A percentile compares a stretch with the other conserved stretches of the same genome.
phyloP scores from a whole-genome alignment of 2,329 filamentous ascomycete genomes.

The Ophioceras dolichostomum region DNA sequence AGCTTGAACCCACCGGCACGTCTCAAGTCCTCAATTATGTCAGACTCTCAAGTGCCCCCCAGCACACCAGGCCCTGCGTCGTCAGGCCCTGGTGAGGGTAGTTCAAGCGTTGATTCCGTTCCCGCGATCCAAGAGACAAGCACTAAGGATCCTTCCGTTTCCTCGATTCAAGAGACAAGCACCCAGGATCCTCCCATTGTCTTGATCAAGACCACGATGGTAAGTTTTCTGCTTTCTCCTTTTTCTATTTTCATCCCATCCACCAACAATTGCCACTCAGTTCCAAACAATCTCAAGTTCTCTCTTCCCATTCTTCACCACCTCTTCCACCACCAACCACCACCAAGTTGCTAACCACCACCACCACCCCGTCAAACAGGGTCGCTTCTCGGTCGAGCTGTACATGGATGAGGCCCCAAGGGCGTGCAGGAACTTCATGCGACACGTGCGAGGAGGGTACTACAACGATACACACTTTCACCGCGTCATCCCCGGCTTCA shows the following conservation, averaged over 20 bases:
- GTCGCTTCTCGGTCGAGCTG: constrained; percentile 75
- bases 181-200: too few species aligned
- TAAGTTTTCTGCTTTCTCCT: background rate
- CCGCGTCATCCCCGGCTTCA: constrained; percentile 91
- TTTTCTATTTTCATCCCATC: background rate
- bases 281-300: background rate
- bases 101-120: too few species aligned
- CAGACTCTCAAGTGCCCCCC: too few species aligned
- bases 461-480: constrained; percentile 83
- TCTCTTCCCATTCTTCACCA: too few species aligned
- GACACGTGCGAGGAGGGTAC: constrained; percentile 71
- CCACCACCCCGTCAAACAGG: constrained; percentile 80
- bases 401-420: constrained; percentile 82
- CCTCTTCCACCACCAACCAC: background rate
- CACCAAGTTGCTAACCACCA: constrained; percentile 57
- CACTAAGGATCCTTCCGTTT: too few species aligned
- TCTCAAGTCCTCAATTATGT: too few species aligned
- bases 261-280: background rate
- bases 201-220: too few species aligned
- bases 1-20: too few species aligned
- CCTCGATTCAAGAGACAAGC: too few species aligned
- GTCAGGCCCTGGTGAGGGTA: too few species aligned
- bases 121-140: too few species aligned
- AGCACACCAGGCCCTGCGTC: too few species aligned
- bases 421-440: constrained; percentile 79